Evolutionary conservation across 2,329 filamentous ascomycete species (phyloP).

Genomic region (Fusarium anguioides): DNA sequence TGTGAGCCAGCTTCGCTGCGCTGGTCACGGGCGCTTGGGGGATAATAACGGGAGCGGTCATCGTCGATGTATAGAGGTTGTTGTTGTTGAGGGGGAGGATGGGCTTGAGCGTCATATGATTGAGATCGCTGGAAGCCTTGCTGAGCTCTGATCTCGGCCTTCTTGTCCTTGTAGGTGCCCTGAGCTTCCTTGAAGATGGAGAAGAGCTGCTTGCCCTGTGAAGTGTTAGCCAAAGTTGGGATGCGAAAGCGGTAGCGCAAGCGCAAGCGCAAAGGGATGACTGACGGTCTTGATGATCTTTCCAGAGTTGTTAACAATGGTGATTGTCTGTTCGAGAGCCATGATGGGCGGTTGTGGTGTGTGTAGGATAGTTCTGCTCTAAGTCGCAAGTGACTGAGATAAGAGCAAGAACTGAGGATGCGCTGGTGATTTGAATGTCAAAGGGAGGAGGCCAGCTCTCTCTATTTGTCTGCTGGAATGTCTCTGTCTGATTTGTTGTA

Average conservation of each 20-base stretch:
- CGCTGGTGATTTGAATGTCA: background rate
- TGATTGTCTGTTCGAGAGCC: slow-evolving; percentile 76
- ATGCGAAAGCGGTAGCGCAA: background rate
- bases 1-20: slow-evolving; percentile 56
- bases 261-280: slow-evolving; percentile 31
- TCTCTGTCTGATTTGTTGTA: slow-evolving; percentile 19
- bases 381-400: slow-evolving; percentile 1
- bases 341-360: slow-evolving; percentile 47
- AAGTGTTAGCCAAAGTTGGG: slow-evolving; percentile 24
- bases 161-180: slow-evolving; percentile 87
- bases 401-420: slow-evolving; percentile 5
- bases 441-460: slow-evolving; percentile 43
- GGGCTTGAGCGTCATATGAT: slow-evolving; percentile 61
- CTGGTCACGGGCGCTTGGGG: slow-evolving; percentile 50
- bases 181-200: slow-evolving; percentile 93
- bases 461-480: slow-evolving; percentile 19
- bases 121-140: slow-evolving; percentile 69
- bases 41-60: slow-evolving; percentile 50
- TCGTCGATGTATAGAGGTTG: slow-evolving; percentile 41
- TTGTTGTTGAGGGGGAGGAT: slow-evolving; percentile 30
- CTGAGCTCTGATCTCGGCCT: slow-evolving; percentile 81
- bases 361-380: slow-evolving; percentile 9
- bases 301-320: slow-evolving; percentile 89
- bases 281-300: slow-evolving; percentile 90
- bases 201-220: slow-evolving; percentile 87